A percentile compares a stretch with the other conserved stretches of the same genome.
Evolutionary conservation across 2,329 filamentous ascomycete genomes (phyloP).

Genomic region (Fusarium acutatum): DNA sequence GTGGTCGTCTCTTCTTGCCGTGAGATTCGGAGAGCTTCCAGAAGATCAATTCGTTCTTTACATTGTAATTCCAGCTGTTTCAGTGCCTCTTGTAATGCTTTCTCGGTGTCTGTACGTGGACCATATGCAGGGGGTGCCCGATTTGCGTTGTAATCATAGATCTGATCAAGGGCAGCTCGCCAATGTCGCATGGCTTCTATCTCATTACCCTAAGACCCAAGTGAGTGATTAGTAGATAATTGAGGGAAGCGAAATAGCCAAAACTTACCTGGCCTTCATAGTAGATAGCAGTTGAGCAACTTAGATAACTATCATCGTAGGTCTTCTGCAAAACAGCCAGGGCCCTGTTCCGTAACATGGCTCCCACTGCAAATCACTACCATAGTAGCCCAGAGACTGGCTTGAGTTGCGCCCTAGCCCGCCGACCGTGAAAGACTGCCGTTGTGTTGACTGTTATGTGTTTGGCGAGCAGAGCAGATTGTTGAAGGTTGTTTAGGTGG

Average conservation of each 20-base stretch:
- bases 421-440: constrained; percentile 14
- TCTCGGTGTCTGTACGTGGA: constrained; percentile 83
- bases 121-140: constrained; percentile 74
- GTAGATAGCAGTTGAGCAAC: constrained; percentile 94
- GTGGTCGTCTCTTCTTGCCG: constrained; percentile 50
- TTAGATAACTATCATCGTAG: constrained; percentile 95
- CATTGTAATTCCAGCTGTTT: constrained; percentile 88
- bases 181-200: constrained; percentile 89
- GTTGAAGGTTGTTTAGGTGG: neutral
- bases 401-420: constrained; percentile 25
- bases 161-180: constrained; percentile 87
- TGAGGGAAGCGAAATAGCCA: neutral
- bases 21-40: constrained; percentile 81
- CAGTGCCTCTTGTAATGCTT: constrained; percentile 81
- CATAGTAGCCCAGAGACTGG: constrained; percentile 43
- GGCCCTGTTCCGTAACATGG: constrained; percentile 63
- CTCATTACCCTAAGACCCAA: constrained; percentile 77
- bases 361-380: constrained; percentile 38
- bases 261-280: constrained; percentile 84
- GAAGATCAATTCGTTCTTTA: constrained; percentile 88
- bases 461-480: constrained; percentile 19
- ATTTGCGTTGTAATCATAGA: constrained; percentile 85
- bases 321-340: constrained; percentile 90
- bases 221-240: constrained; percentile 10
- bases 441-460: neutral